Base-by-base conservation (phyloP, 495 filamentous ascomycete genomes). In the Xylaria cubensis region DNA sequence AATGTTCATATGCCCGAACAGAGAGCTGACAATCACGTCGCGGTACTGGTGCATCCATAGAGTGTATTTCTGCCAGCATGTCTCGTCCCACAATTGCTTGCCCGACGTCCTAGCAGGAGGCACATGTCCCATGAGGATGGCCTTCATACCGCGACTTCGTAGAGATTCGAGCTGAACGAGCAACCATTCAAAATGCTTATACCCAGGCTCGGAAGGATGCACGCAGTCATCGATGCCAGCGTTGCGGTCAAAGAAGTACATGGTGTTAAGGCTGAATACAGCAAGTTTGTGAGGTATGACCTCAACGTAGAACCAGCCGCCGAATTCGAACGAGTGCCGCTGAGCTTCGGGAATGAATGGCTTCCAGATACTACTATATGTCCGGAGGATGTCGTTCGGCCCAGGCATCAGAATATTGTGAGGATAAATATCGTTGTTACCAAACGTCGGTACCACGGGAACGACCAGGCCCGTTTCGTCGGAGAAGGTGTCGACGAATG, bases 1-100 rank as follows among this genome's bases (percentile, higher is more conserved):
- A 72, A 97, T 92, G 77, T 99, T 99, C 95, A 99, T 98, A 78
- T 99, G 96, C 2, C 95, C 96, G 74, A 92, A 99, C 19, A 96
- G 69, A 19, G 89, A 89, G 8, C 88, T 88, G 46, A 94, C 87
- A 13, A 99, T 84, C 13, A 99, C 90, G 80, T 99, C 96, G 46
- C 97, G 92, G 76, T 94, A 99, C 75, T 94, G 93, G 75, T 89
- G 85, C 74, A 94, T 80, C 94, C 94, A 98, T 3, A 98, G 84
- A 0, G 95, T 92, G 81, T 97, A 99, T 78, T 97, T 97, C 80
- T 97, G 96, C 96, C 97, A 99, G 82, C 96, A 99, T 0, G 92
- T 94, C 75, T 89, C 87, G 72, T 97, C 94, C 96, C 96, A 99
- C 74, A 88, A 89, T 69, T 85, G 85, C 85, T 99, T 99, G 76